A percentile compares a stretch with the other conserved stretches of the same genome.
Evolutionary conservation across 2,329 filamentous ascomycete genomes (phyloP).

Genomic region (Claviceps sp.): DNA sequence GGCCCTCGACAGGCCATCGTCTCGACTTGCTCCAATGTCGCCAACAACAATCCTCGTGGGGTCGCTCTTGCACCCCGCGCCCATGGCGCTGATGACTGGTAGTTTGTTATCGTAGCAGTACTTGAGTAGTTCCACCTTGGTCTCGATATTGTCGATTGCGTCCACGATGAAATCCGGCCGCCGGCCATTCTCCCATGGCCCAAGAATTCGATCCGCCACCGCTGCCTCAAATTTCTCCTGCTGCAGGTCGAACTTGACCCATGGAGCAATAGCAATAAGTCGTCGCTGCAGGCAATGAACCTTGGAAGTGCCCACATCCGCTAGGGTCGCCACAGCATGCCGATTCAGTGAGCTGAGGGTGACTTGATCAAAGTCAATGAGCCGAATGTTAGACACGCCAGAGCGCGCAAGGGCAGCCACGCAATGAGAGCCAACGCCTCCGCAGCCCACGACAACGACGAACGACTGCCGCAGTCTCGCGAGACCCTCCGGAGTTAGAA

Average conservation of each 20-base stretch:
- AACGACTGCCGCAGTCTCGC: slow-evolving; percentile 68
- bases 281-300: slow-evolving; percentile 71
- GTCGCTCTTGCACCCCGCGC: slow-evolving; percentile 84
- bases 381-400: slow-evolving; percentile 72
- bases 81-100: slow-evolving; percentile 88
- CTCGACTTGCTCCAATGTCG: slow-evolving; percentile 77
- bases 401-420: slow-evolving; percentile 75
- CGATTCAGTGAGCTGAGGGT: slow-evolving; percentile 87
- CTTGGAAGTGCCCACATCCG: slow-evolving; percentile 87
- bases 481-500: slow-evolving; percentile 72
- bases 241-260: slow-evolving; percentile 77
- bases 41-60: slow-evolving; percentile 76
- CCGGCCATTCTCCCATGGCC: slow-evolving; percentile 47
- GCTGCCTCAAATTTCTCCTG: slow-evolving; percentile 69
- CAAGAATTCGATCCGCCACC: slow-evolving; percentile 54
- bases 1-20: slow-evolving; percentile 76
- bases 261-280: slow-evolving; percentile 77
- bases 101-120: slow-evolving; percentile 72
- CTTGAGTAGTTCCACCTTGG: slow-evolving; percentile 79
- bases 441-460: slow-evolving; percentile 81
- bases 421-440: slow-evolving; percentile 89
- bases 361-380: slow-evolving; percentile 97
- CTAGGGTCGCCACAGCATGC: slow-evolving; percentile 88
- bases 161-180: slow-evolving; percentile 85
- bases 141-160: slow-evolving; percentile 96